Evolutionary conservation across 1,139 yeast species (phyloP), one percentile per base, ranked within the genome.

Genomic region (Candida labiduridarum): DNA sequence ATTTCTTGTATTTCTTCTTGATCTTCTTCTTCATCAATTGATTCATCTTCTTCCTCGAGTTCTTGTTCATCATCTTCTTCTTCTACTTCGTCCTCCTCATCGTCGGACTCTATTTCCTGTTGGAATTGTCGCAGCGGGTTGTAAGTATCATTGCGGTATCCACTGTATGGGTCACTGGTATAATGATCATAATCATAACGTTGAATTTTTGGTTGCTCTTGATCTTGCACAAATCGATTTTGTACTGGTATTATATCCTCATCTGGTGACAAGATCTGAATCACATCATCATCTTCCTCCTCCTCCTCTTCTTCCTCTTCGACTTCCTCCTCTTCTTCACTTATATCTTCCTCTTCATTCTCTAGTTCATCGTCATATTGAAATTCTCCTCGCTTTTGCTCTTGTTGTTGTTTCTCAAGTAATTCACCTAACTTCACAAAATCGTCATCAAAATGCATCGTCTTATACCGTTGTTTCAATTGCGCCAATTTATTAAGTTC

Each of bases 401-500:
- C 44, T 27, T 45, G 50, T 29, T 49, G 67, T 19, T 61, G 67
- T 15, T 61, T 67, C n/a, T 69, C 72, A 10, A 52, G 38, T 18
- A 46, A 22, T 10, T 59, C 52, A 10, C 71, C 78, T 48, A 79
- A 66, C 52, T 65, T 68, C 30, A 66, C 70, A 53, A 79, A 79
- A 12, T 74, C 70, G 3, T 72, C 76, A 49, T 76, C 78, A 50
- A 70, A 71, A 7, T 69, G 59, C 48, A 66, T 65, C 2, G 57
- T 52, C 35, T 63, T 61, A 46, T 66, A 65, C 50, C 68, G 64
- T n/a, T 58, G 52, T 42, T 65, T 56, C 46, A 64, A 59, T 30
- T 31, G 19, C 15, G 47, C 44, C 33, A 41, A 36, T 8, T 38
- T 38, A 4, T 30, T 42, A 22, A 44, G 42, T 5, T 43, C 41